Evolutionary conservation across 495 filamentous ascomycete genomes (phyloP), one percentile per base, ranked within the genome.

Genomic region (Penicillium angulare): DNA sequence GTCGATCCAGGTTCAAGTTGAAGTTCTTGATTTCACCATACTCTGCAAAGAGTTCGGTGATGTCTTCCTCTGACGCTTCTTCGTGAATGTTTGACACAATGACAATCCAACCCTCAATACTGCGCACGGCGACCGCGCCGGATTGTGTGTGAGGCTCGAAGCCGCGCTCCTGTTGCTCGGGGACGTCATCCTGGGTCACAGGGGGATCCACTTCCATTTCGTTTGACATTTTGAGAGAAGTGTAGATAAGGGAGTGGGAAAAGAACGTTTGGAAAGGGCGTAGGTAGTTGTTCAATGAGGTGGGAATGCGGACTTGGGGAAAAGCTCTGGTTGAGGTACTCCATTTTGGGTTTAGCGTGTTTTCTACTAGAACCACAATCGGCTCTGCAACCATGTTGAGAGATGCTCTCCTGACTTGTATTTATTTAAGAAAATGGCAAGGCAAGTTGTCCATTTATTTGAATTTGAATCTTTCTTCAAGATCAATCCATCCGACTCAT

Each of bases 101-200:
- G 55, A 99, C 79, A 71, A 99, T 97, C 95, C 95, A 99, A 56
- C 95, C 95, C 68, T 99, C 95, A 66, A 99, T 97, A 53, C 89
- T 95, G 68, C 95, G 90, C 44, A 99, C 95, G 12, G 92, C 95
- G 5, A 88, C 90, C 22, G 92, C 90, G 52, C 87, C 88, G 45
- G 82, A 75, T 52, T 82, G 77, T 39, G 92, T 96, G 64, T 86
- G 84, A 17, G 80, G 69, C 50, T 85, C 82, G 50, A 85, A 86
- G 61, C 79, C 78, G 55, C 77, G 71, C 60, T 78, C 75, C 59
- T 78, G 52, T 47, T 78, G 66, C 51, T 68, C 68, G 55, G 70
- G 61, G 34, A 56, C 61, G 47, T 73, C 74, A 52, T 82, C 77
- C 12, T 64, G 71, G 39, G 70, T 55, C 43, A 74, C 64, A 33